These are phyloP conservation scores for Aspergillus campestris DNA, from an alignment of 495 filamentous ascomycete genomes.

Conservation along the genomic window DNA sequence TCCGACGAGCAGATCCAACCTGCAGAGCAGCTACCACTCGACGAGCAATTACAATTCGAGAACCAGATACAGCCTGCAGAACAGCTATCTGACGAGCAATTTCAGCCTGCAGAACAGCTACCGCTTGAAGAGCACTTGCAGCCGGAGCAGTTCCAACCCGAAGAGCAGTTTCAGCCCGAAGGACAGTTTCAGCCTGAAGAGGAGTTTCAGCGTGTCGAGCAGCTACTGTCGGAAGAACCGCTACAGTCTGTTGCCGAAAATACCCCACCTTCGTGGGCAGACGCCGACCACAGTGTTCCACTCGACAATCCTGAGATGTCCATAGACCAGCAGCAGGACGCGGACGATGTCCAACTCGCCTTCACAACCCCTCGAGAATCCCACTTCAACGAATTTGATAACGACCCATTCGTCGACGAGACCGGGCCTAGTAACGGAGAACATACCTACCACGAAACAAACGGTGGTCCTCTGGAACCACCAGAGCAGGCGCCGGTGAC, in stretches of 20 bases:
- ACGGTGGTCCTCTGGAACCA: constrained; percentile 9
- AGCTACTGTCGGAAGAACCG: constrained; percentile 1
- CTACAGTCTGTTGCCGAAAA: constrained; percentile 4
- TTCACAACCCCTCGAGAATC: constrained; percentile 8
- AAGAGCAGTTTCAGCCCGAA: too few relatives aligned
- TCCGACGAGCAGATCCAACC: too few relatives aligned
- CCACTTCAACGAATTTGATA: constrained; percentile 8
- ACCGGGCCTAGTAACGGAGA: constrained; percentile 6
- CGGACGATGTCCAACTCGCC: constrained; percentile 14
- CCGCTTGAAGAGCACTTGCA: too few relatives aligned
- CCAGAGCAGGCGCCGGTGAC: constrained; percentile 14
- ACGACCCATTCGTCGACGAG: constrained; percentile 4
- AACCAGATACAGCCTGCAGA: too few relatives aligned
- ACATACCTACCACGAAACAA: constrained; percentile 8
- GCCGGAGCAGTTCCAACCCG: too few relatives aligned
- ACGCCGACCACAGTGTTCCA: constrained; percentile 11
- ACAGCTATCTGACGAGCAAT: too few relatives aligned
- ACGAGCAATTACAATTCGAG: too few relatives aligned
- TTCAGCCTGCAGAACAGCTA: too few relatives aligned
- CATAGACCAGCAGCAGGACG: constrained; percentile 10
- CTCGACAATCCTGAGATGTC: constrained; percentile 10
- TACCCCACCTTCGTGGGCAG: constrained; percentile 8
- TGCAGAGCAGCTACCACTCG: too few relatives aligned
- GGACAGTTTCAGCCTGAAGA: too few relatives aligned
- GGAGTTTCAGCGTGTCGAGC: too few relatives aligned